Conservation (phyloP, 768 basidiomycete species). For the Rhodotorula babjevae region DNA sequence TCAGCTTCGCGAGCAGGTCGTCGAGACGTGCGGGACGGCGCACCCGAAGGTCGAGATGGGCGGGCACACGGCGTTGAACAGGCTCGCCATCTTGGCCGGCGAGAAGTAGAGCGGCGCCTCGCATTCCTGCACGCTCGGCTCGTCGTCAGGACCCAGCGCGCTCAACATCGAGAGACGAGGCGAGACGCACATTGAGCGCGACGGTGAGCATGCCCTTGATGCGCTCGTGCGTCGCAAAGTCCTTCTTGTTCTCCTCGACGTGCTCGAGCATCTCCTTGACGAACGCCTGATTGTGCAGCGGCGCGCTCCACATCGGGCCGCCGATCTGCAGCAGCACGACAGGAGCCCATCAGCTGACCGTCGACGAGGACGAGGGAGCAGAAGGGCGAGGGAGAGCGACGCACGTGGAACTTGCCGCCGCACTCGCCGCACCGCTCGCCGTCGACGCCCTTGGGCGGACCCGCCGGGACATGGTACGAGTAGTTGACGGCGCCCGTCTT, state of each 20-base stretch:
- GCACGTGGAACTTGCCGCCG: slow-evolving; percentile 66
- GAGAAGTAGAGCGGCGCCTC: slow-evolving; percentile 79
- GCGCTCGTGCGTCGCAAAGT: slow-evolving; percentile 49
- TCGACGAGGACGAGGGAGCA: not conserved
- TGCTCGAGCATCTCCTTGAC: slow-evolving; percentile 69
- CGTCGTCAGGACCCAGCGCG: not conserved
- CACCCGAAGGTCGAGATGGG: slow-evolving; percentile 70
- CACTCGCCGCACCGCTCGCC: slow-evolving; percentile 73
- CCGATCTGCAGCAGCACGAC: slow-evolving; percentile 70
- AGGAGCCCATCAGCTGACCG: not conserved
- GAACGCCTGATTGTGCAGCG: slow-evolving; percentile 73
- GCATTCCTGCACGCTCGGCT: slow-evolving; percentile 58
- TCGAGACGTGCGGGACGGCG: slow-evolving; percentile 44
- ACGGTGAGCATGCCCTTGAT: slow-evolving; percentile 96
- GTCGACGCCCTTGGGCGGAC: slow-evolving; percentile 53
- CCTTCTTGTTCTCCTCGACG: slow-evolving; percentile 54
- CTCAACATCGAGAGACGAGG: not conserved
- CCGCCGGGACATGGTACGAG: slow-evolving; percentile 66
- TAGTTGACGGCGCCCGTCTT: slow-evolving; percentile 56
- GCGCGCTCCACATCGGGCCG: slow-evolving; percentile 95
- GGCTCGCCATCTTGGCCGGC: slow-evolving; percentile 68
- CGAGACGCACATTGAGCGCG: slow-evolving; percentile 68
- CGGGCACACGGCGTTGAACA: slow-evolving; percentile 76
- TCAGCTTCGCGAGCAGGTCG: not conserved
- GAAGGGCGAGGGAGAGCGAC: slow-evolving; percentile 41